Base-by-base conservation (phyloP, 805 yeast genomes). In the Sungouiella thailandica region DNA sequence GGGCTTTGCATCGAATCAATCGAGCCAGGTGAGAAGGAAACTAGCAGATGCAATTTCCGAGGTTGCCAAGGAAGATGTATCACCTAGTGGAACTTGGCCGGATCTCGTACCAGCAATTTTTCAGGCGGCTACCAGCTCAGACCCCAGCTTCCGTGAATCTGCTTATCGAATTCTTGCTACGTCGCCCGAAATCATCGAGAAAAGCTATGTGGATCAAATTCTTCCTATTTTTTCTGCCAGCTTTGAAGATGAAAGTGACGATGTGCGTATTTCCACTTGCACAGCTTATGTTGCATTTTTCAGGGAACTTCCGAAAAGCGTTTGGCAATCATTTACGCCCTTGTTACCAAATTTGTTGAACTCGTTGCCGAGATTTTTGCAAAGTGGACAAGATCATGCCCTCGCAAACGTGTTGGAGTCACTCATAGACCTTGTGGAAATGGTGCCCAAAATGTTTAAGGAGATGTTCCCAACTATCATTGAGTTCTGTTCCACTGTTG, bases 1-100 rank as follows among this genome's bases (percentile, higher is more conserved):
- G 38, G 97, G 96, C 11, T 86, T 90, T 49, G 55, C 75, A 3
- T 56, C 77, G 8, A 80, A 71, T 39, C 86, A 81, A 54, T 65
- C 83, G n/a, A 77, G 76, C 41, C 76, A 75, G 42, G 87, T 87
- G 20, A 79, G 97, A 55, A 96, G 90, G 58, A 93, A 90, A 54
- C 65, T 93, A 31, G 80, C 96, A 2, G 98, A 93, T 65, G 95
- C 95, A 7, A 82, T 93, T 30, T 85, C 97, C 1, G 97, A 89
- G 60, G 76, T 90, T 29, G 94, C 96, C 2, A 79, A 80, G 49
- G 72, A 68, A 29, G 82, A 78, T 38, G 80, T 75, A 10, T 49
- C 64, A 3, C 68, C 64, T 13, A 68, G 66, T 15, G 71, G 70
- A 4, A 58, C 67, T 4, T 90, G 98, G 98, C 76, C 80, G 11